Evolutionary conservation across 148 eudicot genomes (phyloP), one percentile per base, ranked within the genome.

Genomic region (Rhododendron griersonianum): DNA sequence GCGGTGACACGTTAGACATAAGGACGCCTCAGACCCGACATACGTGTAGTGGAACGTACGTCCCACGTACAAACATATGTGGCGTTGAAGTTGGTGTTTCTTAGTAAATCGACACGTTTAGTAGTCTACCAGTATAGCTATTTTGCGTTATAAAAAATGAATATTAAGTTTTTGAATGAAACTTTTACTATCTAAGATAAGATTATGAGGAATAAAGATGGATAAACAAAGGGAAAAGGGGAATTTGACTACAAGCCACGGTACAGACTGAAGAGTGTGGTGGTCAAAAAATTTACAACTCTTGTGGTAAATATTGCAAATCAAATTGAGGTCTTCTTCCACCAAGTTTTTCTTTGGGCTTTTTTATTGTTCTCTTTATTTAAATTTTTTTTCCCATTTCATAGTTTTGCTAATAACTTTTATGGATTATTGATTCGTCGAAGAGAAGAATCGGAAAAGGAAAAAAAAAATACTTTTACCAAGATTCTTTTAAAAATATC

Each of bases 301-400:
- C 25, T 47, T 28, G 79, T 48, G 85, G 85, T 48, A 71, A 83
- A 71, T 28, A 48, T 7, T 47, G 79, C 63, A 47, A 83, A 69
- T 48, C 55, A 65, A 83, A 83, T 30, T 41, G 5, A 35, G 45
- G 8, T 41, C 45, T 41, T 41, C 45, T 41, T 5, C 45, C 45
- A 41, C 45, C 45, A 41, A 41, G 45, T 5, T 41, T 41, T 41
- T 41, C 45, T 41, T 41, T 41, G 45, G 45, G 45, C 8, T 41
- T 41, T 5, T 41, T 41, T 5, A 7, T 41, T 41, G 35, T 41
- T 41, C 7, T 41, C 45, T 41, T 41, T 41, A 41, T 41, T 41
- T 41, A 5, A 41, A 5, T 41, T 41, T 41, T 6, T 41, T 41
- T 41, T 41, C 7, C 0, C 7, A 5, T 41, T 41, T 41, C 45